Percentiles rank a stretch among this genome's conserved stretches.
Evolutionary conservation across 2,329 filamentous ascomycete species (phyloP).

Genomic region (Sclerotinia minor): DNA sequence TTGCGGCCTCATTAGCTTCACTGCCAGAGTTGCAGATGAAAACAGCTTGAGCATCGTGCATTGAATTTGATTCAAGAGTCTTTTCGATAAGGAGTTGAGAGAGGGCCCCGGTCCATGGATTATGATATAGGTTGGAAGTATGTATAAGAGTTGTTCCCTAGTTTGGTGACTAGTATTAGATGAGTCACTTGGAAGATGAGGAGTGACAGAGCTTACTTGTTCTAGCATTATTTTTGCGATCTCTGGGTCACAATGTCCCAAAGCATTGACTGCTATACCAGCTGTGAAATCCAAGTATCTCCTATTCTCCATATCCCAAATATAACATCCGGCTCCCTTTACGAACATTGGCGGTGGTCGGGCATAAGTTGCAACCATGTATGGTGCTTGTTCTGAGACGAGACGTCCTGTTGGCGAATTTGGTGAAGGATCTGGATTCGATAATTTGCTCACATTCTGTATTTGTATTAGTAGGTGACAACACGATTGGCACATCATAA

Average conservation of each 20-base stretch:
- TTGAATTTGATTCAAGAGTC: slow-evolving; percentile 75
- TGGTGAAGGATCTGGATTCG: slow-evolving; percentile 70
- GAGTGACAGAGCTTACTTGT: slow-evolving; percentile 57
- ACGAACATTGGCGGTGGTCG: slow-evolving; percentile 88
- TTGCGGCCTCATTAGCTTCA: slow-evolving; percentile 95
- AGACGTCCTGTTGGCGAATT: slow-evolving; percentile 75
- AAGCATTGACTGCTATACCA: slow-evolving; percentile 90
- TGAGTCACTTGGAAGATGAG: slow-evolving; percentile 3
- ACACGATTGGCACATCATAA: slow-evolving; percentile 12
- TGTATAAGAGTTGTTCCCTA: slow-evolving; percentile 77
- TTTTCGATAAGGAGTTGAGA: slow-evolving; percentile 82
- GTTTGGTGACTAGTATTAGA: slow-evolving; percentile 7
- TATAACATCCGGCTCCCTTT: slow-evolving; percentile 79
- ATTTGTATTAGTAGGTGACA: slow-evolving; percentile 24
- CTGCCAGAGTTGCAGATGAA: slow-evolving; percentile 97
- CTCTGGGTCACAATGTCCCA: slow-evolving; percentile 86
- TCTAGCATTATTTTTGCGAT: slow-evolving; percentile 73
- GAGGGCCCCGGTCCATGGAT: slow-evolving; percentile 88
- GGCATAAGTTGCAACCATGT: slow-evolving; percentile 94
- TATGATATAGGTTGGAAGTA: slow-evolving; percentile 95
- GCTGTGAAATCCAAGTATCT: slow-evolving; percentile 93
- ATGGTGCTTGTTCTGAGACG: slow-evolving; percentile 73
- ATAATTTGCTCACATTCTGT: slow-evolving; percentile 45
- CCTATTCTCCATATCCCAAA: slow-evolving; percentile 88
- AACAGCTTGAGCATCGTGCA: slow-evolving; percentile 75